These are phyloP conservation scores for Lindgomyces ingoldianus DNA, from an alignment of 495 filamentous ascomycete species.

Conservation along the genomic window DNA sequence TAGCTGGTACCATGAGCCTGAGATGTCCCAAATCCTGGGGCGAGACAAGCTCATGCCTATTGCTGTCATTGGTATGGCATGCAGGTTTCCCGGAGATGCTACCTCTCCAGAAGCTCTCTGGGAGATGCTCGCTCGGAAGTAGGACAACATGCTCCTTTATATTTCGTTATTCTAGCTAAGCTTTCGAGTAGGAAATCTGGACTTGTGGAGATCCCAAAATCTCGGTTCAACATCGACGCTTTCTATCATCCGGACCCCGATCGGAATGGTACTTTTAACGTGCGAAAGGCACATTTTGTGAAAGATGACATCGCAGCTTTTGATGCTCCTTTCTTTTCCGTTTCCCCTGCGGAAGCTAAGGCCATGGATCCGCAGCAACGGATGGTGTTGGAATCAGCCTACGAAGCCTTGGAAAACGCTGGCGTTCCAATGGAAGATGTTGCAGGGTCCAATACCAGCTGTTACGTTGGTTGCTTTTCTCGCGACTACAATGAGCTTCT, in stretches of 20 bases:
- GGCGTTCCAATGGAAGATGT: conserved; percentile 10
- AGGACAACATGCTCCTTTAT: neutral
- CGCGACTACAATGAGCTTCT: conserved; percentile 13
- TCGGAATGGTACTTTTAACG: neutral
- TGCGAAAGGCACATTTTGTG: neutral
- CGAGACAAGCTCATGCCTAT: too few species aligned
- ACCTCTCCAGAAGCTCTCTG: neutral
- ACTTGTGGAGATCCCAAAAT: neutral
- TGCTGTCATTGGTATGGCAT: neutral
- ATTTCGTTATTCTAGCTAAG: too few species aligned
- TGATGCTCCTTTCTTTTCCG: conserved; percentile 30
- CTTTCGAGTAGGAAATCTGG: too few species aligned
- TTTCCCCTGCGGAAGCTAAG: conserved; percentile 4
- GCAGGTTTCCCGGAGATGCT: neutral
- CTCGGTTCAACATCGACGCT: conserved; percentile 5
- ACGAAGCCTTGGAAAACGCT: conserved; percentile 16
- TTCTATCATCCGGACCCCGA: conserved; percentile 9
- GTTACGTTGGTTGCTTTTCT: conserved; percentile 12
- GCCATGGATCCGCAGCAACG: conserved; percentile 21
- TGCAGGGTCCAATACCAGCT: neutral
- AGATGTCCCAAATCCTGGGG: too few species aligned
- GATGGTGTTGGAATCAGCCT: conserved; percentile 6
- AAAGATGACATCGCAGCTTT: conserved; percentile 3
- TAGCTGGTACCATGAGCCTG: too few species aligned
- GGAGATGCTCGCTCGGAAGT: neutral